A percentile compares a stretch with the other conserved stretches of the same genome.
Conservation (phyloP, 768 basidiomycete genomes). For the Hygrophorus pudorinus region DNA sequence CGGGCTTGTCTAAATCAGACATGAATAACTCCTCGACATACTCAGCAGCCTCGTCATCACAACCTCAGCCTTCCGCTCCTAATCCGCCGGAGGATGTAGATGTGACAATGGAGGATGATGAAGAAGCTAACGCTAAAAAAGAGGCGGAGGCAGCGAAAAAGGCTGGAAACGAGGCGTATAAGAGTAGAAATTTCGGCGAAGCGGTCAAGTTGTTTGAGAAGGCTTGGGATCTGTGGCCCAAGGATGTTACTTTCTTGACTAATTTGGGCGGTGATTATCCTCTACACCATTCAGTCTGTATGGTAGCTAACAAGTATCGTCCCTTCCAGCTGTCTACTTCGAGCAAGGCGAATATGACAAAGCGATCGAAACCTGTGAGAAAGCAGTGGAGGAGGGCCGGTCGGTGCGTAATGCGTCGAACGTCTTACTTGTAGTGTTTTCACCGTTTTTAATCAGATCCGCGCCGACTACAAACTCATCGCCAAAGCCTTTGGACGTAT, state of each 20-base stretch:
- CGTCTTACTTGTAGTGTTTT: not conserved
- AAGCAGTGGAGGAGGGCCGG: conserved; percentile 94
- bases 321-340: conserved; percentile 68
- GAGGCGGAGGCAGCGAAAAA: conserved; percentile 75
- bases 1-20: conserved; percentile 31
- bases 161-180: conserved; percentile 73
- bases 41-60: conserved; percentile 34
- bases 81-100: conserved; percentile 49
- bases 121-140: conserved; percentile 65
- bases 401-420: conserved; percentile 31
- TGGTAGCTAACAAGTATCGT: not conserved
- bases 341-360: conserved; percentile 90
- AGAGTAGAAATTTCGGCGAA: conserved; percentile 70
- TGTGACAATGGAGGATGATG: conserved; percentile 58
- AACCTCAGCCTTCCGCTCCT: conserved; percentile 19
- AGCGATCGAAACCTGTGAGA: conserved; percentile 84
- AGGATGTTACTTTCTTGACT: conserved; percentile 89
- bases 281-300: not conserved
- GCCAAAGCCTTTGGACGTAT: conserved; percentile 92
- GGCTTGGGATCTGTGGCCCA: conserved; percentile 90
- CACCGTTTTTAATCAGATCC: conserved; percentile 34
- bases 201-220: conserved; percentile 70
- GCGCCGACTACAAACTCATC: conserved; percentile 90
- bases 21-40: conserved; percentile 20
- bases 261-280: conserved; percentile 65